A percentile compares a stretch with the other conserved stretches of the same genome.
Evolutionary conservation across 108 stramenopile genomes (phyloP).

Genomic region (Cyclotella choctawhatcheeana): DNA sequence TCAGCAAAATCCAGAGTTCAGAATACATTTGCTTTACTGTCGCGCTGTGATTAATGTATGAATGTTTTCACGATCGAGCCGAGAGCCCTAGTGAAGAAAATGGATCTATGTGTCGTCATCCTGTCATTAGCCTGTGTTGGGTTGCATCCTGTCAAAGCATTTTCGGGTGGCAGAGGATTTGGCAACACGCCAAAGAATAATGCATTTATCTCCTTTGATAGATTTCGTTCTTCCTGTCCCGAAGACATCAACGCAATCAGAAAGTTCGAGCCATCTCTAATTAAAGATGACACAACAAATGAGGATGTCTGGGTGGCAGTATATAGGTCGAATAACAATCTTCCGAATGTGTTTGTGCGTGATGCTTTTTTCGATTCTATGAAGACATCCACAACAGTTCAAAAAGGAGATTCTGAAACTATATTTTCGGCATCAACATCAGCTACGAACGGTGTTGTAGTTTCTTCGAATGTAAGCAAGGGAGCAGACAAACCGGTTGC

Average conservation of each 20-base stretch:
- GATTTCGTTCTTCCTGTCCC: conserved; percentile 68
- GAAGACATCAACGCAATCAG: conserved; percentile 52
- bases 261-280: conserved; percentile 59
- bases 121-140: too few species aligned
- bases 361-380: conserved; percentile 86
- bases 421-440: conserved; percentile 23
- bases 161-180: conserved; percentile 34
- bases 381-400: conserved; percentile 58
- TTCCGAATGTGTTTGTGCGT: conserved; percentile 76
- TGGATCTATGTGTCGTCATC: not conserved
- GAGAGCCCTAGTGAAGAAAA: too few species aligned
- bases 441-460: conserved; percentile 1
- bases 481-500: conserved; percentile 66
- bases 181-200: conserved; percentile 13
- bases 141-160: not conserved
- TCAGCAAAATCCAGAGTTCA: too few species aligned
- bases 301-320: conserved; percentile 73
- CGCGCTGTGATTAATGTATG: too few species aligned
- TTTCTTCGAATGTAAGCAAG: conserved; percentile 19
- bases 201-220: conserved; percentile 47
- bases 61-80: too few species aligned
- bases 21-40: too few species aligned
- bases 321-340: conserved; percentile 77
- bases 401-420: conserved; percentile 37
- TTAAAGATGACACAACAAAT: conserved; percentile 28